Percentiles rank a stretch among this genome's conserved stretches.
Conservation (phyloP, 2,329 filamentous ascomycete genomes). For the Verticillium nubilum region DNA sequence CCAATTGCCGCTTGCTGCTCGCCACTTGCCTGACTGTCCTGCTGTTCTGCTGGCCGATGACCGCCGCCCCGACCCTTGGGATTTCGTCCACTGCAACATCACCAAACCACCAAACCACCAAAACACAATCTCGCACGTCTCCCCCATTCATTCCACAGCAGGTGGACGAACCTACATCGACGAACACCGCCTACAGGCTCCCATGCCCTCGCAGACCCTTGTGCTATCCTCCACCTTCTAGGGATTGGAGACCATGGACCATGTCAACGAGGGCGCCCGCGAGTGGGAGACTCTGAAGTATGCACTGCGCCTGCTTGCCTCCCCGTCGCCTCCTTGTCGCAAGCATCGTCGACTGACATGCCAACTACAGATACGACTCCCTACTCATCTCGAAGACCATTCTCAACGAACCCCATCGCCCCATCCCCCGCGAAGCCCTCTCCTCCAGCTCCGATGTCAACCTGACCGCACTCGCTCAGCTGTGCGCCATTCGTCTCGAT, state of each 20-base stretch:
- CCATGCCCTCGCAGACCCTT: background rate
- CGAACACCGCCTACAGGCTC: background rate
- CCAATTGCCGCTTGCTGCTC: too few relatives aligned
- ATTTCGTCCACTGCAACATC: too few relatives aligned
- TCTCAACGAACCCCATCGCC: slow-evolving; percentile 16
- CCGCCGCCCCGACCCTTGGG: too few relatives aligned
- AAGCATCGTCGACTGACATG: background rate
- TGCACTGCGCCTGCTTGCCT: background rate
- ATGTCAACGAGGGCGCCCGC: slow-evolving; percentile 19
- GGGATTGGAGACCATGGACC: slow-evolving; percentile 7
- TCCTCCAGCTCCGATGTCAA: slow-evolving; percentile 26
- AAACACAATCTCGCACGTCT: too few relatives aligned
- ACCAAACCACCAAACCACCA: too few relatives aligned
- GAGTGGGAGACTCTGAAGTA: slow-evolving; percentile 26
- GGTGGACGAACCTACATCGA: too few relatives aligned
- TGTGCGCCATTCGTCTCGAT: slow-evolving; percentile 36
- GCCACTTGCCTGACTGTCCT: too few relatives aligned
- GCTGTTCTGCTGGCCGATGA: too few relatives aligned
- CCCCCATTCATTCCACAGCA: too few relatives aligned
- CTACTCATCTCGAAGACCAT: slow-evolving; percentile 10
- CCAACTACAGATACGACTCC: slow-evolving; percentile 10
- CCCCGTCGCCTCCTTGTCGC: background rate
- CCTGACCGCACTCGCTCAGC: slow-evolving; percentile 44
- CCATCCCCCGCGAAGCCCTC: slow-evolving; percentile 17
- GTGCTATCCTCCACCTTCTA: background rate